phyloP scores from a whole-genome alignment of 169 alveolate species.

The Condylostoma magnum region DNA sequence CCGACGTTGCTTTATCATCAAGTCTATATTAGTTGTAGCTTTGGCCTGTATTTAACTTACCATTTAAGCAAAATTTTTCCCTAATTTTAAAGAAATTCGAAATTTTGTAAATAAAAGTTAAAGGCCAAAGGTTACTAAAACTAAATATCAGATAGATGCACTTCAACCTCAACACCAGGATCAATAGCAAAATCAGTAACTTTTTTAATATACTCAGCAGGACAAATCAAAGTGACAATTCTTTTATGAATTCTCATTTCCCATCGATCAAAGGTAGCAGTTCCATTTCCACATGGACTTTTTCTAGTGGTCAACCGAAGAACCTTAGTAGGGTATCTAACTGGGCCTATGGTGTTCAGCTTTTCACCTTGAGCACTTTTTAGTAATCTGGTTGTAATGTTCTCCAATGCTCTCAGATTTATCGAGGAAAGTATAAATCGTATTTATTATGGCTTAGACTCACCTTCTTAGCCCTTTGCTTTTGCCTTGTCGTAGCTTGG shows the following conservation, averaged over 20 bases:
- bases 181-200: conserved; percentile 96
- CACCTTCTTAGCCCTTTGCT: conserved; percentile 52
- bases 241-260: conserved; percentile 98
- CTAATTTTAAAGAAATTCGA: too few relatives aligned
- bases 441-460: conserved; percentile 51
- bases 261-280: conserved; percentile 97
- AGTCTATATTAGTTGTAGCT: conserved; percentile 12
- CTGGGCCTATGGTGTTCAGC: conserved; percentile 95
- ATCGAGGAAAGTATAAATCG: conserved; percentile 52
- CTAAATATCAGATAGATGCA: conserved; percentile 88
- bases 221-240: conserved; percentile 95
- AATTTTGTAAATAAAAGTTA: too few relatives aligned
- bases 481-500: conserved; percentile 39
- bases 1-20: conserved; percentile 21
- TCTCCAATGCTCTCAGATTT: conserved; percentile 42
- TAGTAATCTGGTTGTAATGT: conserved; percentile 81
- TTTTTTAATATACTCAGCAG: conserved; percentile 95
- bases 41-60: conserved; percentile 23
- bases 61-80: conserved; percentile 34
- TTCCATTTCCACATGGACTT: conserved; percentile 98
- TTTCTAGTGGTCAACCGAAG: conserved; percentile 95
- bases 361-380: conserved; percentile 92
- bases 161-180: conserved; percentile 97
- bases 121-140: too few relatives aligned
- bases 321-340: conserved; percentile 95